These are phyloP conservation scores for Fusarium sulawesiense DNA, from an alignment of 2,329 filamentous ascomycete species.

Conservation along the genomic window DNA sequence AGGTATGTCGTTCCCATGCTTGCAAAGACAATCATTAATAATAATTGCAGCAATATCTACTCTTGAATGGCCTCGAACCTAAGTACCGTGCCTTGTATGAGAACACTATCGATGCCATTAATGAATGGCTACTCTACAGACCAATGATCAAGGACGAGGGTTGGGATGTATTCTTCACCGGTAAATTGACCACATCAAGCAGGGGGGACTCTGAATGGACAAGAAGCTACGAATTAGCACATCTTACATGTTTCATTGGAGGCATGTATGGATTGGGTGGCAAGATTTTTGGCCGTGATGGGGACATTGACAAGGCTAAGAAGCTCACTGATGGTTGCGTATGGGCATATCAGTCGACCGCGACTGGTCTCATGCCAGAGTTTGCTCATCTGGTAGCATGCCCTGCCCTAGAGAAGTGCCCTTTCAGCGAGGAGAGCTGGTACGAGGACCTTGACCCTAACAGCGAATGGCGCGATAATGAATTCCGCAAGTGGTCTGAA, in stretches of 20 bases:
- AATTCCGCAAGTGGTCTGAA: constrained; percentile 59
- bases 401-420: constrained; percentile 57
- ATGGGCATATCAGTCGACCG: constrained; percentile 73
- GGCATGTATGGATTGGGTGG: constrained; percentile 76
- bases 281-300: constrained; percentile 68
- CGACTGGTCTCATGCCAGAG: constrained; percentile 75
- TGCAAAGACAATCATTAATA: constrained; percentile 21
- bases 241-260: constrained; percentile 75
- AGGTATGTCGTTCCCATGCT: constrained; percentile 52
- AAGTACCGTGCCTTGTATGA: constrained; percentile 82
- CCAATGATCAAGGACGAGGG: constrained; percentile 76
- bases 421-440: constrained; percentile 64
- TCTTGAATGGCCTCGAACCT: constrained; percentile 78
- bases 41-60: constrained; percentile 69
- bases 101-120: constrained; percentile 73
- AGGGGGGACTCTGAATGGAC: constrained; percentile 53
- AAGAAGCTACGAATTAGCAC: constrained; percentile 70
- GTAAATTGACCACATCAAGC: constrained; percentile 65
- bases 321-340: constrained; percentile 76
- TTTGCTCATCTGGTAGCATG: constrained; percentile 60
- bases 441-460: constrained; percentile 61
- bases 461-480: constrained; percentile 55
- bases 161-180: constrained; percentile 79
- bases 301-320: constrained; percentile 71
- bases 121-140: constrained; percentile 79